Evolutionary conservation across 148 eudicot species (phyloP).

Genomic region (Euryodendron excelsum): DNA sequence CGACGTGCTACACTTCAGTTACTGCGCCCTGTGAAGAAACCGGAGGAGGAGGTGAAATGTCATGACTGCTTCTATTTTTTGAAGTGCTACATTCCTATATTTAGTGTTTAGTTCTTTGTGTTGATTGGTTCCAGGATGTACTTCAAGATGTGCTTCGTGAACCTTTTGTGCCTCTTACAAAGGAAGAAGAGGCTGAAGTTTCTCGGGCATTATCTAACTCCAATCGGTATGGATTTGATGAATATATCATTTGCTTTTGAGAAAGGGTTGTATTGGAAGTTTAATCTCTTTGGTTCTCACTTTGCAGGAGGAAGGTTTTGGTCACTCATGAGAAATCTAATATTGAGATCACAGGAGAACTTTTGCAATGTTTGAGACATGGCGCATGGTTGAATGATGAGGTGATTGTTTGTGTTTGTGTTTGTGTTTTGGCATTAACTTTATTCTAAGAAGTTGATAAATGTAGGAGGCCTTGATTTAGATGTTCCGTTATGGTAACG

Average conservation of each 20-base stretch:
- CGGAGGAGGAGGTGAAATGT: conserved; percentile 40
- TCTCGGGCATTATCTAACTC: conserved; percentile 45
- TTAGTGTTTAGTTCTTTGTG: conserved; percentile 10
- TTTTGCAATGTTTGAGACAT: conserved; percentile 72
- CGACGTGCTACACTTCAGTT: conserved; percentile 11
- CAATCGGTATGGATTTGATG: conserved; percentile 41
- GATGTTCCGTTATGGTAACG: neutral
- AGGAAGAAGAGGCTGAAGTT: conserved; percentile 64
- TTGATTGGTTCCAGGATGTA: conserved; percentile 15
- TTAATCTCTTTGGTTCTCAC: conserved; percentile 8
- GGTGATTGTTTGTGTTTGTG: conserved; percentile 33
- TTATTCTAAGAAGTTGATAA: neutral
- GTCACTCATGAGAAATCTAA: conserved; percentile 75
- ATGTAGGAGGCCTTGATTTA: neutral
- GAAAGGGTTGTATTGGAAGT: neutral
- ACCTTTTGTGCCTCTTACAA: conserved; percentile 61
- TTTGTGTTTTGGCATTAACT: neutral
- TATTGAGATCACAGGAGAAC: conserved; percentile 77
- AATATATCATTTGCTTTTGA: conserved; percentile 9
- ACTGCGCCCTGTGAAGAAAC: conserved; percentile 38
- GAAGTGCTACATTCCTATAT: neutral
- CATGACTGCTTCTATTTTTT: neutral
- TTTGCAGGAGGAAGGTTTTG: conserved; percentile 59
- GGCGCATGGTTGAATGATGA: conserved; percentile 92
- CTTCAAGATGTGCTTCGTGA: conserved; percentile 47